Conservation (phyloP, 2,329 filamentous ascomycete genomes). For the Plenodomus tracheiphilus region DNA sequence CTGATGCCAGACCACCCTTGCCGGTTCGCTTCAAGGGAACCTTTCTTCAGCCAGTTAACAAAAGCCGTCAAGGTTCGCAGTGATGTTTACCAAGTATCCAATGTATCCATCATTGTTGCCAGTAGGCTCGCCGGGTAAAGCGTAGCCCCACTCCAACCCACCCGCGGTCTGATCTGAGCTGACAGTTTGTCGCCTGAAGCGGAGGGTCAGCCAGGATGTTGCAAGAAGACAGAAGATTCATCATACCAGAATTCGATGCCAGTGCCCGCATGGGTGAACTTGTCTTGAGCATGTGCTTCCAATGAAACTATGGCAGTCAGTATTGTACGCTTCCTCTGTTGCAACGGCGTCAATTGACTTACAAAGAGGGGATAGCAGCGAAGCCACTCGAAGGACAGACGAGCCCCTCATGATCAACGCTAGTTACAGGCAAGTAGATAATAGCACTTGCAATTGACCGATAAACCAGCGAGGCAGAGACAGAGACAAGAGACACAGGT, state of each 20-base stretch:
- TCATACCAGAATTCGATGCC: slow-evolving; percentile 37
- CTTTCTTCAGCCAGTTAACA: slow-evolving; percentile 29
- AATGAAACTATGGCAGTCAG: slow-evolving; percentile 27
- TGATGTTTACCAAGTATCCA: slow-evolving; percentile 39
- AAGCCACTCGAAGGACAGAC: slow-evolving; percentile 39
- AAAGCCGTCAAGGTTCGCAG: neutral
- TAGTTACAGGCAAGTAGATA: slow-evolving; percentile 21
- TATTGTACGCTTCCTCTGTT: neutral
- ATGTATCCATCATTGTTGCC: slow-evolving; percentile 42
- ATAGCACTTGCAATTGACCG: slow-evolving; percentile 16
- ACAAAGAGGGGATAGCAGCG: slow-evolving; percentile 44
- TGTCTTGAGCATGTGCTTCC: slow-evolving; percentile 34
- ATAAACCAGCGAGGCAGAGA: slow-evolving; percentile 26
- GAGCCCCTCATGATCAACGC: slow-evolving; percentile 40
- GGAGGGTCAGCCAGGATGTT: slow-evolving; percentile 1
- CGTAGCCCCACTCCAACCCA: slow-evolving; percentile 42
- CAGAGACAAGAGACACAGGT: slow-evolving; percentile 26
- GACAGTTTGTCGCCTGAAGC: slow-evolving; percentile 29
- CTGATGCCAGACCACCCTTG: slow-evolving; percentile 45
- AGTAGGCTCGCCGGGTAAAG: slow-evolving; percentile 28
- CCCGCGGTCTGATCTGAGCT: slow-evolving; percentile 31
- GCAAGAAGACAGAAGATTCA: neutral
- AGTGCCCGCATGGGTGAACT: slow-evolving; percentile 35
- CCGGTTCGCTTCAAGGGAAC: slow-evolving; percentile 27
- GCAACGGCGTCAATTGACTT: slow-evolving; percentile 1